Evolutionary conservation across 1,139 yeast genomes (phyloP), one percentile per base, ranked within the genome.

Genomic region (Blastobotrys arbuscula): DNA sequence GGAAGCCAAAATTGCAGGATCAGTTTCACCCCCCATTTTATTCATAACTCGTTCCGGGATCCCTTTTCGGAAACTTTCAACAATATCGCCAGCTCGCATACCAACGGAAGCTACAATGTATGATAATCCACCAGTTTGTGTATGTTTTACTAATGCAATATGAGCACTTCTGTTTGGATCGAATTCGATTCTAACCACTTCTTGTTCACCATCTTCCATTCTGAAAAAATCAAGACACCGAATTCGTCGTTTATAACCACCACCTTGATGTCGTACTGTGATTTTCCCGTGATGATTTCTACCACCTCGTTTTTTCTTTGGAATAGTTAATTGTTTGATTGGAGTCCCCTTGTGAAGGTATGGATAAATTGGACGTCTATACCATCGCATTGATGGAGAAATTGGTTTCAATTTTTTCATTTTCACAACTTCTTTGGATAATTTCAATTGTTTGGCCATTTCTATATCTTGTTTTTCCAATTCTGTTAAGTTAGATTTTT

Each of bases 161-260:
- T 92, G 99, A 6, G 94, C 87, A 5, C 95, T 79, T 73, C 99
- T 79, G 62, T 87, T 87, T 42, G 99, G 99, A 68, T 92, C 99
- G 64, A 89, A 88, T 68, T 92, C 99, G 52, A 92, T 87, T 63
- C 99, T 76, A 51, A 82, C 72, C 20, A 92, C 97, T 20, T 79
- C 76, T 59, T 88, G 95, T 48, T 76, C 77, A 21, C 97, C 98
- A 1, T 81, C 69, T 2, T 66, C 76, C 42, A 67, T 63, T 61
- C 99, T 78, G 59, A 74, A 74, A 62, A 83, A 82, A 67, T 92
- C 99, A 26, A 92, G 77, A 43, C 86, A 67, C 61, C 99, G 79
- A 39, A 85, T 78, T 68, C 98, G 79, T 63, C 89, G 82, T 67
- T 85, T 88, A 66, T 87, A 95, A 42, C 97, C 98, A 61, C 98